Conservation (phyloP, 805 yeast species). For the Candida gorgasii region DNA sequence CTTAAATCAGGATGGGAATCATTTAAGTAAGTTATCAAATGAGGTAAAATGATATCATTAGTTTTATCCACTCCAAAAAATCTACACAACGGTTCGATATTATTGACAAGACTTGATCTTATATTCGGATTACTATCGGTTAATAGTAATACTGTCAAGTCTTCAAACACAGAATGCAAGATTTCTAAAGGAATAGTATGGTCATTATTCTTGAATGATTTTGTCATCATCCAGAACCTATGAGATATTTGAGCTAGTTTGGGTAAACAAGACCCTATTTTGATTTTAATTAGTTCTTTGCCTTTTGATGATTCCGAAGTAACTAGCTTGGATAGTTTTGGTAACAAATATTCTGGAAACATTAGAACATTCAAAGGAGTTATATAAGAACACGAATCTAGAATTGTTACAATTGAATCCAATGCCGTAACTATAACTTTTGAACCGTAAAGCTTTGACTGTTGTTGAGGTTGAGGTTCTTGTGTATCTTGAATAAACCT, state of each 20-base stretch:
- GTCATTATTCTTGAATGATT: conserved; percentile 39
- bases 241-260: conserved; percentile 64
- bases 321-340: conserved; percentile 46
- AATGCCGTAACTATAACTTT: conserved; percentile 70
- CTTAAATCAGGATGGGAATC: conserved; percentile 70
- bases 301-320: conserved; percentile 18
- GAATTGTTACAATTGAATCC: conserved; percentile 63
- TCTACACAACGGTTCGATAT: conserved; percentile 75
- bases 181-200: conserved; percentile 38
- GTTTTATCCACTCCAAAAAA: conserved; percentile 87
- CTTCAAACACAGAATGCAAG: conserved; percentile 59
- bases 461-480: too few relatives aligned
- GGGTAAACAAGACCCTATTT: conserved; percentile 75
- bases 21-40: conserved; percentile 86
- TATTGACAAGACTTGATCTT: conserved; percentile 64
- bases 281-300: conserved; percentile 50
- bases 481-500: conserved; percentile 2
- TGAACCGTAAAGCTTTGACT: too few relatives aligned
- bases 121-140: conserved; percentile 71
- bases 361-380: conserved; percentile 75
- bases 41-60: conserved; percentile 85
- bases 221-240: conserved; percentile 62
- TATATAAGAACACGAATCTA: conserved; percentile 61
- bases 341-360: conserved; percentile 81
- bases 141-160: conserved; percentile 60